Percentiles rank a stretch among this genome's conserved stretches.
Conservation (phyloP, 2,329 filamentous ascomycete species). For the Trichophyton benhamiae region DNA sequence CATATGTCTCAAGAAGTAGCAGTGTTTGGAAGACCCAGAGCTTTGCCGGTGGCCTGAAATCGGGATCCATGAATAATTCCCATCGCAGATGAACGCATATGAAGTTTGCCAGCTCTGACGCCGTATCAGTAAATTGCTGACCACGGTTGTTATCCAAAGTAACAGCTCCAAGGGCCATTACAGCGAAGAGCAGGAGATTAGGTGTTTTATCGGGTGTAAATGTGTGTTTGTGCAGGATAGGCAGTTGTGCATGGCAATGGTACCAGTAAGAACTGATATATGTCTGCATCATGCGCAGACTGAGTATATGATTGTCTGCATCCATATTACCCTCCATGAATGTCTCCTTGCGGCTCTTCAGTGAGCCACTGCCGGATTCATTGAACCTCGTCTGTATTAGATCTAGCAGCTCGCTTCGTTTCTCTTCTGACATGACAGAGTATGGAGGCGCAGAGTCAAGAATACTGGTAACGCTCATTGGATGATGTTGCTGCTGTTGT, state of each 20-base stretch:
- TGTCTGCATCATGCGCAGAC: slow-evolving; percentile 86
- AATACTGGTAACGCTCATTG: slow-evolving; percentile 81
- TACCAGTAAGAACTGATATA: slow-evolving; percentile 92
- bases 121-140: slow-evolving; percentile 57
- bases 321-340: slow-evolving; percentile 69
- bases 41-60: slow-evolving; percentile 84
- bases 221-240: slow-evolving; percentile 87
- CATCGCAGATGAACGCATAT: slow-evolving; percentile 86
- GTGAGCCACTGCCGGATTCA: slow-evolving; percentile 61
- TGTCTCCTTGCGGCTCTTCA: slow-evolving; percentile 61
- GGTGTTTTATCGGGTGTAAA: slow-evolving; percentile 81
- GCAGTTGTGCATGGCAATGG: slow-evolving; percentile 86
- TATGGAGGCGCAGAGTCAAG: slow-evolving; percentile 70
- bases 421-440: slow-evolving; percentile 71
- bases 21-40: slow-evolving; percentile 92
- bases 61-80: slow-evolving; percentile 85
- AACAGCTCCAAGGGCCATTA: slow-evolving; percentile 85
- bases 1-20: slow-evolving; percentile 78
- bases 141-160: slow-evolving; percentile 77
- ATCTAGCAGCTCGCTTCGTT: slow-evolving; percentile 70
- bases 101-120: slow-evolving; percentile 78
- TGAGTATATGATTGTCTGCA: slow-evolving; percentile 51
- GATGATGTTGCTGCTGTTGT: slow-evolving; percentile 47
- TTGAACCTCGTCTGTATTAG: slow-evolving; percentile 72
- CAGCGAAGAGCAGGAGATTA: slow-evolving; percentile 68